Evolutionary conservation across 768 basidiomycete genomes (phyloP).

Genomic region (Amanita polypyramis): DNA sequence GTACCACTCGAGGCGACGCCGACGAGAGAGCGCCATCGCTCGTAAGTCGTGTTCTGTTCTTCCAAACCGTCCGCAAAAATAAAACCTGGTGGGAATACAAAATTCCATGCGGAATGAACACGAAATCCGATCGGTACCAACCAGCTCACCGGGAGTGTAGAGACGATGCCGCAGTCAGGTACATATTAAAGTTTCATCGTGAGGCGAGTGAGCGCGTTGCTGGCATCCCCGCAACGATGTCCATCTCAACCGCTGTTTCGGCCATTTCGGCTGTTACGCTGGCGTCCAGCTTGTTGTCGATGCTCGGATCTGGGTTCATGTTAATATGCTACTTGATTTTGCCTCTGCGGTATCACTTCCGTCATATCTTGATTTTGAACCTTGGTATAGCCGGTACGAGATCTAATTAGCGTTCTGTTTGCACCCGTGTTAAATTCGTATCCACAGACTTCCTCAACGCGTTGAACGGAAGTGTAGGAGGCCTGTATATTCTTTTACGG

Average conservation of each 20-base stretch:
- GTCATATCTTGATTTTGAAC: slow-evolving; percentile 12
- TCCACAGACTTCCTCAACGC: slow-evolving; percentile 9
- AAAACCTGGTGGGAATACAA: too few relatives aligned
- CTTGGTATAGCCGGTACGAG: slow-evolving; percentile 9
- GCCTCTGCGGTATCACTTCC: slow-evolving; percentile 9
- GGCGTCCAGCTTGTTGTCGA: slow-evolving; percentile 7
- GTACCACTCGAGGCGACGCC: too few relatives aligned
- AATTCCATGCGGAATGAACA: too few relatives aligned
- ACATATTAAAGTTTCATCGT: too few relatives aligned
- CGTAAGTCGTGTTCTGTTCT: too few relatives aligned
- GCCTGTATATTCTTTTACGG: slow-evolving; percentile 8
- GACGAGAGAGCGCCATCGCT: too few relatives aligned
- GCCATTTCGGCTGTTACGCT: slow-evolving; percentile 6
- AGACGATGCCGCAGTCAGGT: too few relatives aligned
- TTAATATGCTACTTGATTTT: slow-evolving; percentile 10
- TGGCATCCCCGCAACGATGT: neutral
- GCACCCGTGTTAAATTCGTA: neutral
- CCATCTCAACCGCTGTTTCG: neutral
- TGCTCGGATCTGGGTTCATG: slow-evolving; percentile 10
- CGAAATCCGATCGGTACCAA: too few relatives aligned
- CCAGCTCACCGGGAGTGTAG: too few relatives aligned
- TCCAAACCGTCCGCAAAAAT: too few relatives aligned
- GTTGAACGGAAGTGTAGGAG: slow-evolving; percentile 8
- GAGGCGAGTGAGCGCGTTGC: too few relatives aligned
- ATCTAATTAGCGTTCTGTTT: neutral